Evolutionary conservation across 371 early-diverging fungal species (phyloP).

Genomic region (Mucor plumbeus): DNA sequence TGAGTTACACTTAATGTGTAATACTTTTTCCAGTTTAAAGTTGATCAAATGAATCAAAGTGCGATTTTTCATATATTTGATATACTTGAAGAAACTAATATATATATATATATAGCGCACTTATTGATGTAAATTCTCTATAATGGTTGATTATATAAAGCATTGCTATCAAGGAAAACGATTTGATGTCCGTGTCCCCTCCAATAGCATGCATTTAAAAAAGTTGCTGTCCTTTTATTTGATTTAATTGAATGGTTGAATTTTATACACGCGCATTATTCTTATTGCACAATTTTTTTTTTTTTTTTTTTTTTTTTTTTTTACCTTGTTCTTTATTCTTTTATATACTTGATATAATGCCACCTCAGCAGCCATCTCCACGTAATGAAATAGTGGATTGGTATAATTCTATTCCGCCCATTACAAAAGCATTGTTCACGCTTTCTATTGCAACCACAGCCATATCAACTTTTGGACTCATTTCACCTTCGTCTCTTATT

Average conservation of each 20-base stretch:
- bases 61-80: too few species aligned
- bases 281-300: constrained; percentile 1
- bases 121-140: too few species aligned
- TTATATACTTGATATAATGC: constrained; percentile 13
- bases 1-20: too few species aligned
- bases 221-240: background rate
- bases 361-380: constrained; percentile 25
- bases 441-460: constrained; percentile 59
- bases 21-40: too few species aligned
- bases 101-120: too few species aligned
- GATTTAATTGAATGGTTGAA: background rate
- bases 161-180: background rate
- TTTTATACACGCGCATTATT: background rate
- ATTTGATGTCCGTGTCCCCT: background rate
- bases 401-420: constrained; percentile 65
- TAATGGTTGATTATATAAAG: too few species aligned
- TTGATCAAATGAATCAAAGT: too few species aligned
- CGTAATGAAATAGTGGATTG: constrained; percentile 47
- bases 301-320: constrained; percentile 17
- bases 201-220: background rate
- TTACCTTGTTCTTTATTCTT: background rate
- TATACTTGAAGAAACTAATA: too few species aligned
- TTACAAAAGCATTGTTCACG: constrained; percentile 66
- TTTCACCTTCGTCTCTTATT: constrained; percentile 42
- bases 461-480: constrained; percentile 46